A percentile compares a stretch with the other conserved stretches of the same genome.
phyloP scores from a whole-genome alignment of 2,329 filamentous ascomycete genomes.

The Alternaria triticina region DNA sequence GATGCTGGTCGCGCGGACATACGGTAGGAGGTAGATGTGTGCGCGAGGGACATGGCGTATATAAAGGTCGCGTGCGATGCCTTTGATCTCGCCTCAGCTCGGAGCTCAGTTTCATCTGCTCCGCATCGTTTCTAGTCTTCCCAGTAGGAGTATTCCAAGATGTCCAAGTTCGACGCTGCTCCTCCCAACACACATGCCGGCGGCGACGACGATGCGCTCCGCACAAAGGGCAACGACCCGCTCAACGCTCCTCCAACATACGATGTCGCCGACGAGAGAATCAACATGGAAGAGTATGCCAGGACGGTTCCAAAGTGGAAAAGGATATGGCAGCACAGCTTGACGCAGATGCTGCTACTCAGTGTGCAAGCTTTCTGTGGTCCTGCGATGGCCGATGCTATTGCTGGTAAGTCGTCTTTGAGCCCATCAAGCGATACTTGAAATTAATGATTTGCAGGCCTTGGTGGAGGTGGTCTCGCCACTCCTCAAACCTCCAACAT shows the following conservation, averaged over 20 bases:
- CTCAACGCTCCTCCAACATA: constrained; percentile 25
- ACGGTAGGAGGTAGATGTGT: constrained; percentile 7
- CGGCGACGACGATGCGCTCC: constrained; percentile 37
- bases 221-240: constrained; percentile 34
- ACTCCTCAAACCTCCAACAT: constrained; percentile 54
- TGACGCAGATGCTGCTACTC: constrained; percentile 58
- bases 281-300: constrained; percentile 48
- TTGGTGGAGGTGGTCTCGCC: constrained; percentile 54
- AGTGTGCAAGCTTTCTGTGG: constrained; percentile 54
- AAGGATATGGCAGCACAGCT: constrained; percentile 54
- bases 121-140: neutral
- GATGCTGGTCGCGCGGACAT: constrained; percentile 2
- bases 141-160: constrained; percentile 9
- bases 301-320: constrained; percentile 51
- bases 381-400: constrained; percentile 41
- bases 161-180: constrained; percentile 40
- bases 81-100: constrained; percentile 2
- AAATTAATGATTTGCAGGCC: constrained; percentile 16
- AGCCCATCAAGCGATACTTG: neutral
- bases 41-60: neutral
- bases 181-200: constrained; percentile 44
- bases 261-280: constrained; percentile 31
- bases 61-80: constrained; percentile 21
- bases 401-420: constrained; percentile 23
- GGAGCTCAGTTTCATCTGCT: neutral